A percentile compares a stretch with the other conserved stretches of the same genome.
These are phyloP conservation scores for Coemansia sp. DNA, from an alignment of 192 early-diverging fungal species.

Conservation along the genomic window DNA sequence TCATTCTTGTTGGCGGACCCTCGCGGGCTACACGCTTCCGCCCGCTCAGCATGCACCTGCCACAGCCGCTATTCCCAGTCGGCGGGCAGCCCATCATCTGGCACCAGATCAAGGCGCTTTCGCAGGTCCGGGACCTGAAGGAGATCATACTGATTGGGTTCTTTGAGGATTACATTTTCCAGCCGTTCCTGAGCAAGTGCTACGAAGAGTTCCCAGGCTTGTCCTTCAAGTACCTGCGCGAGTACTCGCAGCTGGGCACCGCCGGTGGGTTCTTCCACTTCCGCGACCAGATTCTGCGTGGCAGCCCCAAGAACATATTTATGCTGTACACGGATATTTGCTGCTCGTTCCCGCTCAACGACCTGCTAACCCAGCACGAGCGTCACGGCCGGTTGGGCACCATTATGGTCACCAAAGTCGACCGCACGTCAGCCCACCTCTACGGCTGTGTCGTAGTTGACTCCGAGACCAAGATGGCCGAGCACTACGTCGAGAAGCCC, in stretches of 20 bases:
- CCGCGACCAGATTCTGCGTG: slow-evolving; percentile 94
- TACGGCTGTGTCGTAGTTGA: slow-evolving; percentile 95
- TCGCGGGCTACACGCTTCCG: slow-evolving; percentile 97
- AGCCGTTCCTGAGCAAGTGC: slow-evolving; percentile 82
- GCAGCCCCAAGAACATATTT: slow-evolving; percentile 88
- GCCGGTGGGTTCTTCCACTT: slow-evolving; percentile 98
- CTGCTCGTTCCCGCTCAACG: slow-evolving; percentile 86
- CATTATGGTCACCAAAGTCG: slow-evolving; percentile 86
- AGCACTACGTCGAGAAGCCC: slow-evolving; percentile 99
- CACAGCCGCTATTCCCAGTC: slow-evolving; percentile 98
- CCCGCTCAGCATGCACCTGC: slow-evolving; percentile 91
- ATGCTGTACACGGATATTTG: slow-evolving; percentile 98
- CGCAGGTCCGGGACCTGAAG: slow-evolving; percentile 81
- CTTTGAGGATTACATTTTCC: slow-evolving; percentile 94
- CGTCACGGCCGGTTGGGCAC: slow-evolving; percentile 81
- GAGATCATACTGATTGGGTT: slow-evolving; percentile 97
- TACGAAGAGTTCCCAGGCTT: slow-evolving; percentile 84
- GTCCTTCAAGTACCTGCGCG: slow-evolving; percentile 91
- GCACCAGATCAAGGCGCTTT: slow-evolving; percentile 93
- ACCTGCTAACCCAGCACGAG: slow-evolving; percentile 82
- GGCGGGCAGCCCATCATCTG: slow-evolving; percentile 94
- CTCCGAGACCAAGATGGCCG: slow-evolving; percentile 81
- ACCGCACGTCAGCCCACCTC: slow-evolving; percentile 73
- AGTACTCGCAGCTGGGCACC: slow-evolving; percentile 95
- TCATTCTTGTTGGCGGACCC: slow-evolving; percentile 97